A percentile compares a stretch with the other conserved stretches of the same genome.
Evolutionary conservation across 768 basidiomycete genomes (phyloP).

Genomic region (Rhodotorula taiwanensis): DNA sequence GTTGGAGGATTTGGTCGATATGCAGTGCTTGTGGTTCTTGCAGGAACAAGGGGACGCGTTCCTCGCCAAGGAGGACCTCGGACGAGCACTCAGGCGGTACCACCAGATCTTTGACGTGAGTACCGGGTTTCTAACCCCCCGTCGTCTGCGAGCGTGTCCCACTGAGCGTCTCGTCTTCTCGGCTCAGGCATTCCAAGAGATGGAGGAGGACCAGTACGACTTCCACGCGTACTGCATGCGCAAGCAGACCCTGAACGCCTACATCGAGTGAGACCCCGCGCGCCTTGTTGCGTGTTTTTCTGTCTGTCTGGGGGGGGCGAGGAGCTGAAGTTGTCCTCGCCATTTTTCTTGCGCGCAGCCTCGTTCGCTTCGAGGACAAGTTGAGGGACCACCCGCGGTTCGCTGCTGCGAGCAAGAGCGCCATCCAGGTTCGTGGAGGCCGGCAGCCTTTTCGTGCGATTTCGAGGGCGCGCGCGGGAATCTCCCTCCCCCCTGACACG

Average conservation of each 20-base stretch:
- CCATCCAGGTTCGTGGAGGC: slow-evolving; percentile 49
- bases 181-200: slow-evolving; percentile 69
- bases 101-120: slow-evolving; percentile 64
- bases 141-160: no score
- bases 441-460: slow-evolving; percentile 7
- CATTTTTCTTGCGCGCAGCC: slow-evolving; percentile 48
- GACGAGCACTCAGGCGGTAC: slow-evolving; percentile 79
- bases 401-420: slow-evolving; percentile 62
- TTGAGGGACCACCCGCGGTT: slow-evolving; percentile 72
- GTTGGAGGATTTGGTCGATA: slow-evolving; percentile 76
- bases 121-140: slow-evolving; percentile 2
- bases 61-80: slow-evolving; percentile 57
- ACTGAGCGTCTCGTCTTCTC: no score
- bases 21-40: slow-evolving; percentile 88
- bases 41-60: slow-evolving; percentile 72
- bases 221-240: slow-evolving; percentile 93
- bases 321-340: no score
- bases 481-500: slow-evolving; percentile 42
- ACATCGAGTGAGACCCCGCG: slow-evolving; percentile 59
- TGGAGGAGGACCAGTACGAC: slow-evolving; percentile 87
- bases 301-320: no score
- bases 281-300: neutral
- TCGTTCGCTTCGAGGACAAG: slow-evolving; percentile 73
- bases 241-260: slow-evolving; percentile 77
- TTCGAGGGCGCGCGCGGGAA: slow-evolving; percentile 3